These are phyloP conservation scores for Fusarium sp. DNA, from an alignment of 2,329 filamentous ascomycete species.

Conservation along the genomic window DNA sequence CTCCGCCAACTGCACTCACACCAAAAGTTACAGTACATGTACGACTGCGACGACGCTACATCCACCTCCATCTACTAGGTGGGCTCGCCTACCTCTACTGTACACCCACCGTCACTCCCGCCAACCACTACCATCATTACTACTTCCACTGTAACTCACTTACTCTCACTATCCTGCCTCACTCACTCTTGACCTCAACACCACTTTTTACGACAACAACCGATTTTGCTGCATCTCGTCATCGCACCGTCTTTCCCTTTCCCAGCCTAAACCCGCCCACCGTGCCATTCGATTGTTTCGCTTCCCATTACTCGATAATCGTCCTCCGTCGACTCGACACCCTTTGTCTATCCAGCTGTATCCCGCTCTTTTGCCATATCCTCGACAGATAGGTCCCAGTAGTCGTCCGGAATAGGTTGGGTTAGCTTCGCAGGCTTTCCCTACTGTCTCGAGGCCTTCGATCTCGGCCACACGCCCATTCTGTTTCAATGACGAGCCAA, in stretches of 20 bases:
- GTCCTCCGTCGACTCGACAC: slow-evolving; percentile 18
- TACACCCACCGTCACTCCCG: slow-evolving; percentile 41
- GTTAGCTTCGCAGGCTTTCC: slow-evolving; percentile 38
- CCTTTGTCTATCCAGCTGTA: slow-evolving; percentile 38
- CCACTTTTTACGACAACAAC: slow-evolving; percentile 29
- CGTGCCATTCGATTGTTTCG: slow-evolving; percentile 2
- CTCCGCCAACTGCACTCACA: slow-evolving; percentile 3
- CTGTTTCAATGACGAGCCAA: slow-evolving; percentile 49
- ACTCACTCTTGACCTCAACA: slow-evolving; percentile 35
- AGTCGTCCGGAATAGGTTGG: slow-evolving; percentile 47
- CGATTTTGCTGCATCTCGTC: slow-evolving; percentile 31
- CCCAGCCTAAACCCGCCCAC: neutral
- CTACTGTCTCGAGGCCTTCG: slow-evolving; percentile 33
- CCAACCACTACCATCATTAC: slow-evolving; percentile 37
- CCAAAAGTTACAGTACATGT: slow-evolving; percentile 3
- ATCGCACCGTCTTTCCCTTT: neutral
- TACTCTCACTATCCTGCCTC: slow-evolving; percentile 17
- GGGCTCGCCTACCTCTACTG: slow-evolving; percentile 12
- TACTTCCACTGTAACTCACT: slow-evolving; percentile 15
- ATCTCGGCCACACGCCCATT: slow-evolving; percentile 35
- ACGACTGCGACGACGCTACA: slow-evolving; percentile 20
- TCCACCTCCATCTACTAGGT: slow-evolving; percentile 27
- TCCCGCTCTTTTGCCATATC: slow-evolving; percentile 39
- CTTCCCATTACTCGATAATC: slow-evolving; percentile 14
- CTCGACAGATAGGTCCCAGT: slow-evolving; percentile 40